Conservation (phyloP, 1,284 basidiomycete species). For the Ustilago shanxiensis region DNA sequence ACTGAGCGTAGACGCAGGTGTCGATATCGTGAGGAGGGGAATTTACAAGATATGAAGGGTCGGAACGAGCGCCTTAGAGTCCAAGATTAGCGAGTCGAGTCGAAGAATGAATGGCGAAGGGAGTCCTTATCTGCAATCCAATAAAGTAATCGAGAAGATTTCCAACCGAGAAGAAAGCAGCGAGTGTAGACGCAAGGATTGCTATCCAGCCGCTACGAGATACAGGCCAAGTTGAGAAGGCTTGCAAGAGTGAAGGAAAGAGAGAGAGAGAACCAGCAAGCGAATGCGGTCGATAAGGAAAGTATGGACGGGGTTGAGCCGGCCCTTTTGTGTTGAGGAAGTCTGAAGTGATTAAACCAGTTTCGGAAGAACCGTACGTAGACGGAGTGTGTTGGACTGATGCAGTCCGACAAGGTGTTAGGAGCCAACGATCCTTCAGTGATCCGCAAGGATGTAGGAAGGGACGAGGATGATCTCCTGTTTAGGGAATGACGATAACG, state of each 20-base stretch:
- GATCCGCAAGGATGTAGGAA: conserved; percentile 13
- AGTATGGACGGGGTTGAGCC: conserved; percentile 46
- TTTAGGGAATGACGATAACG: conserved; percentile 6
- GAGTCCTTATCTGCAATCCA: conserved; percentile 9
- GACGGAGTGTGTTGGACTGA: not conserved
- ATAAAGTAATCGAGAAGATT: not conserved
- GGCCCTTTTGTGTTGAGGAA: conserved; percentile 16
- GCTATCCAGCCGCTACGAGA: not conserved
- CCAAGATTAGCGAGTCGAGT: conserved; percentile 7
- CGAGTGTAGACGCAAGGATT: conserved; percentile 4
- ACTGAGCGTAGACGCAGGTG: not conserved
- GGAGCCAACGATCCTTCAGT: conserved; percentile 19
- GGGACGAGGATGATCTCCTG: conserved; percentile 16
- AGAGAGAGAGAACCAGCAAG: conserved; percentile 27
- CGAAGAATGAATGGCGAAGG: not conserved
- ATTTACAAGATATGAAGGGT: conserved; percentile 8
- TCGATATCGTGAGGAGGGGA: not conserved
- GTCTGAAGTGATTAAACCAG: not conserved
- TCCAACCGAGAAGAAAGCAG: not conserved
- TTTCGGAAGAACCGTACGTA: not conserved
- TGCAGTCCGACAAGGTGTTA: not conserved
- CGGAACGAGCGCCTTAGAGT: not conserved
- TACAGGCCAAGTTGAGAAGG: conserved; percentile 27
- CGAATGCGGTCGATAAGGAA: conserved; percentile 13
- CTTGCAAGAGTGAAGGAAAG: conserved; percentile 4